A percentile compares a stretch with the other conserved stretches of the same genome.
Evolutionary conservation across 805 yeast species (phyloP).

Genomic region (Jamesozyma gamospora): DNA sequence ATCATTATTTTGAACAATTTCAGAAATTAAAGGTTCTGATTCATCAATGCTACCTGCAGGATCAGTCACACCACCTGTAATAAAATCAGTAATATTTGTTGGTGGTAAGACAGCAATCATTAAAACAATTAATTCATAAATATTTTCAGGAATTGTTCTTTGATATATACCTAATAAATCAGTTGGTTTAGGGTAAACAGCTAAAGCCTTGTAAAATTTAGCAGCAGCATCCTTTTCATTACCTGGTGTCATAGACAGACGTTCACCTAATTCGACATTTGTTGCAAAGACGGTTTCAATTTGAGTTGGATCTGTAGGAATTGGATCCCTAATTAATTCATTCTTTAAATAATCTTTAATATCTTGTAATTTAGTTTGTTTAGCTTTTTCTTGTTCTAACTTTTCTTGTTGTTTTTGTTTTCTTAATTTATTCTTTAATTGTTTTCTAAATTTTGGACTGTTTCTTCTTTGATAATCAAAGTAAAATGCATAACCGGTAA

Average conservation of each 20-base stretch:
- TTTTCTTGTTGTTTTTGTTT: constrained; percentile 41
- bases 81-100: constrained; percentile 34
- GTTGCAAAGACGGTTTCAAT: constrained; percentile 74
- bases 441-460: constrained; percentile 70
- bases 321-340: constrained; percentile 61
- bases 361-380: constrained; percentile 49
- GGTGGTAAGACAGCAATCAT: constrained; percentile 92
- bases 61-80: constrained; percentile 35
- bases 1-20: neutral
- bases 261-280: constrained; percentile 81
- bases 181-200: constrained; percentile 90
- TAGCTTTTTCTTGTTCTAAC: constrained; percentile 40
- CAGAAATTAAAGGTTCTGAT: constrained; percentile 7
- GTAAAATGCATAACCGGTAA: constrained; percentile 69
- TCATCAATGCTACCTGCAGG: constrained; percentile 4
- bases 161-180: constrained; percentile 85
- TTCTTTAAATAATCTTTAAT: constrained; percentile 52
- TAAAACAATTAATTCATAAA: constrained; percentile 74
- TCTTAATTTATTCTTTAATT: constrained; percentile 54
- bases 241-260: constrained; percentile 55
- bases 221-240: constrained; percentile 77
- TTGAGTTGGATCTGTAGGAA: constrained; percentile 59
- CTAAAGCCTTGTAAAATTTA: constrained; percentile 84
- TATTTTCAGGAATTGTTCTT: constrained; percentile 72
- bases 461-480: constrained; percentile 89